Evolutionary conservation across 208 protist species (phyloP).

Genomic region (Plasmodiophora brassicae): DNA sequence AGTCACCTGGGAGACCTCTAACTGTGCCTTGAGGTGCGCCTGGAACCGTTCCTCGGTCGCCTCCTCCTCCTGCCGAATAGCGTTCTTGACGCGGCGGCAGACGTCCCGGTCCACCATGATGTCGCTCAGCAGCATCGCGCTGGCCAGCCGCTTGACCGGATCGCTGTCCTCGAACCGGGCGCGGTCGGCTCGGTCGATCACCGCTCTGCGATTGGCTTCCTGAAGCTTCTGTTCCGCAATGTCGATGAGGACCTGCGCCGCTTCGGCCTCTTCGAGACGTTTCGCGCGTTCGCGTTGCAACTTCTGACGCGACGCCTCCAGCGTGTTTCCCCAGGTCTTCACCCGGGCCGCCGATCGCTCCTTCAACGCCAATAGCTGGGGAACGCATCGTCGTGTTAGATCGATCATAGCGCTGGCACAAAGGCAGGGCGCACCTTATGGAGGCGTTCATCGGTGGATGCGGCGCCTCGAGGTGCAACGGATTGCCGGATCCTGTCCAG

Average conservation of each 20-base stretch:
- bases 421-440: too few relatives aligned
- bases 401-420: too few relatives aligned
- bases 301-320: constrained; percentile 2
- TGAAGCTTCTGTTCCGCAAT: neutral
- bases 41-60: neutral
- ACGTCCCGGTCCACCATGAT: neutral
- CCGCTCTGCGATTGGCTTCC: neutral
- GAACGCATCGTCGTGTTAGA: too few relatives aligned
- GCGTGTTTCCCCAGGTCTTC: constrained; percentile 17
- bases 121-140: neutral
- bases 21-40: neutral
- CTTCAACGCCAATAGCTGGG: neutral
- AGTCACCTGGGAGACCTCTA: neutral
- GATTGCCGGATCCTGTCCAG: too few relatives aligned
- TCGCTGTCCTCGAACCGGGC: neutral
- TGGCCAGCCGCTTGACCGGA: neutral
- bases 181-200: neutral
- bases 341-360: neutral
- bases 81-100: neutral
- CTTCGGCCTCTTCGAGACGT: neutral
- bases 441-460: too few relatives aligned
- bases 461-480: too few relatives aligned
- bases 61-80: neutral
- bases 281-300: neutral
- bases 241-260: neutral